A percentile compares a stretch with the other conserved stretches of the same genome.
These are phyloP conservation scores for Penicillium sp. DNA, from an alignment of 2,329 filamentous ascomycete genomes.

Conservation along the genomic window DNA sequence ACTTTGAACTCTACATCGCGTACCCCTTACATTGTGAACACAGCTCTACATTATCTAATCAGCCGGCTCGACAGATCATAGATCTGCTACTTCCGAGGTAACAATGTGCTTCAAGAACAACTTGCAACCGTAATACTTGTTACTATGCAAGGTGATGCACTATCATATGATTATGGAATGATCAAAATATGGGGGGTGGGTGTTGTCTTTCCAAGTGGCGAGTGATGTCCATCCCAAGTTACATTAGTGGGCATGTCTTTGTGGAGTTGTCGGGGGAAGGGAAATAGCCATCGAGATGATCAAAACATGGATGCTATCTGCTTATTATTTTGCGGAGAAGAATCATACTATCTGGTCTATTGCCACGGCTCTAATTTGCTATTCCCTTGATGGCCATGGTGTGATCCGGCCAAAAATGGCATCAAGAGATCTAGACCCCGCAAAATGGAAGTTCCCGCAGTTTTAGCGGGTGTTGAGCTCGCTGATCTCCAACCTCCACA, in stretches of 20 bases:
- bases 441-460: conserved; percentile 3
- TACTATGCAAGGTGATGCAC: not conserved
- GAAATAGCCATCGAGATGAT: not conserved
- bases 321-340: not conserved
- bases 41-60: not conserved
- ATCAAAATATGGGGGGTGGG: not conserved
- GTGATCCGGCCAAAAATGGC: conserved; percentile 1
- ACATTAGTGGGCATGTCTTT: not conserved
- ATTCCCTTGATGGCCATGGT: not conserved
- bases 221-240: not conserved
- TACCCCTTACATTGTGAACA: not conserved
- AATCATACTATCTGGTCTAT: not conserved
- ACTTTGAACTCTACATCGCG: not conserved
- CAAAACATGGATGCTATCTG: not conserved
- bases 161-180: not conserved
- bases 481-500: not conserved
- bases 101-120: too few species aligned
- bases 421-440: conserved; percentile 5
- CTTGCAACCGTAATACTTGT: not conserved
- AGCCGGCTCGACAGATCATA: not conserved
- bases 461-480: conserved; percentile 2
- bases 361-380: not conserved
- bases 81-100: not conserved
- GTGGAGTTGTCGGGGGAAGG: not conserved
- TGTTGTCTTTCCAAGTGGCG: not conserved